These are phyloP conservation scores for Penicillium frequentans DNA, from an alignment of 2,329 filamentous ascomycete species.

Conservation along the genomic window DNA sequence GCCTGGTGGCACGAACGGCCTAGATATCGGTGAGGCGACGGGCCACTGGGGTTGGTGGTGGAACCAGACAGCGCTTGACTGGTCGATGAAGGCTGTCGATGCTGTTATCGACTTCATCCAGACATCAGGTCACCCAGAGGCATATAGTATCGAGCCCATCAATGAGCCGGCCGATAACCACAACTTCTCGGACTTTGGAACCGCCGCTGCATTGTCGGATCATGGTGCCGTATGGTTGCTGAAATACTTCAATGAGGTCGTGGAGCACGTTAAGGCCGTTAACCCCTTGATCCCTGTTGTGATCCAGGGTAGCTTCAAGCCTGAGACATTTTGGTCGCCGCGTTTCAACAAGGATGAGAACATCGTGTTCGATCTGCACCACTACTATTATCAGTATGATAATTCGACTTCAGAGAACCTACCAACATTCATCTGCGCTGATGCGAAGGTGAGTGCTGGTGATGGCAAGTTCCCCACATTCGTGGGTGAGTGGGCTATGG, in stretches of 20 bases:
- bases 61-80: slow-evolving; percentile 23
- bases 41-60: slow-evolving; percentile 27
- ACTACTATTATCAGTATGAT: slow-evolving; percentile 25
- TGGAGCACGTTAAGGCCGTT: slow-evolving; percentile 14
- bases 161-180: slow-evolving; percentile 27
- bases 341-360: slow-evolving; percentile 17
- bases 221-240: slow-evolving; percentile 23
- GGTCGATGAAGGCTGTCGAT: slow-evolving; percentile 23
- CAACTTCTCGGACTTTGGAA: slow-evolving; percentile 24
- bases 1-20: slow-evolving; percentile 27
- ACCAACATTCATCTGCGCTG: slow-evolving; percentile 14
- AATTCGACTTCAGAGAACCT: slow-evolving; percentile 18
- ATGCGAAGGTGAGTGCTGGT: slow-evolving; percentile 14
- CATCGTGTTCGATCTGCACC: slow-evolving; percentile 27
- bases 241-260: slow-evolving; percentile 22
- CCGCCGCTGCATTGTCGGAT: slow-evolving; percentile 22
- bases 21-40: slow-evolving; percentile 24
- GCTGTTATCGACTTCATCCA: slow-evolving; percentile 21
- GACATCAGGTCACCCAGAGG: slow-evolving; percentile 13
- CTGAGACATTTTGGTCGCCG: slow-evolving; percentile 19
- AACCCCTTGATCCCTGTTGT: slow-evolving; percentile 23
- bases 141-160: slow-evolving; percentile 27
- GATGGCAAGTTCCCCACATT: slow-evolving; percentile 25
- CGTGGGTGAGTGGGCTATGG: slow-evolving; percentile 26
- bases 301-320: slow-evolving; percentile 29